These are phyloP conservation scores for Fusarium euwallaceae DNA, from an alignment of 2,329 filamentous ascomycete species.

Conservation along the genomic window DNA sequence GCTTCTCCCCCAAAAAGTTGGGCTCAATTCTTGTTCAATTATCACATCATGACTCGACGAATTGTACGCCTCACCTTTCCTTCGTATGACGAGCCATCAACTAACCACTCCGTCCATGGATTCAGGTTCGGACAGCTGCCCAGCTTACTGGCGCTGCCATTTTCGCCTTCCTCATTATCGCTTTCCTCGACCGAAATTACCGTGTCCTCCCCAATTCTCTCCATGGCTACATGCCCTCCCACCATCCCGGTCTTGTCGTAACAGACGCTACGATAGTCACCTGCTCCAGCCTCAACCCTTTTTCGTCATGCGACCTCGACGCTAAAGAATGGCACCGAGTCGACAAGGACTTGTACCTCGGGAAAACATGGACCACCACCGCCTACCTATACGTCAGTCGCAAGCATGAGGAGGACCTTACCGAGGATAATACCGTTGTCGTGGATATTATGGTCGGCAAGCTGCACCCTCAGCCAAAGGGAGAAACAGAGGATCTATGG, in stretches of 20 bases:
- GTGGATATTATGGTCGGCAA: conserved; percentile 82
- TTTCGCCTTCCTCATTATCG: conserved; percentile 77
- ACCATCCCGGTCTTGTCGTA: conserved; percentile 86
- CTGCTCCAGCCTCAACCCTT: conserved; percentile 80
- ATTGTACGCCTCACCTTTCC: conserved; percentile 47
- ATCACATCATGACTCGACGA: conserved; percentile 53
- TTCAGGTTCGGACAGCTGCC: conserved; percentile 75
- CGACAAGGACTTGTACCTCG: conserved; percentile 90
- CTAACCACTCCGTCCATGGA: conserved; percentile 12
- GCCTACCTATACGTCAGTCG: conserved; percentile 87
- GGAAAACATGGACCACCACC: conserved; percentile 77
- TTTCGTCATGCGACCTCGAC: conserved; percentile 83
- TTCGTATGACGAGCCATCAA: background rate
- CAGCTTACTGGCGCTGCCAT: conserved; percentile 78
- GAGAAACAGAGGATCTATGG: conserved; percentile 74
- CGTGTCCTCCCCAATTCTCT: conserved; percentile 86
- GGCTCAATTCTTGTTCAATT: conserved; percentile 15
- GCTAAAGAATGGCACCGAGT: conserved; percentile 81
- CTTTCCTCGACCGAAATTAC: conserved; percentile 90
- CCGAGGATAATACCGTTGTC: conserved; percentile 80
- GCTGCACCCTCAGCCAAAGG: conserved; percentile 70
- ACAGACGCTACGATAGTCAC: conserved; percentile 85
- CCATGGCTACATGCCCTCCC: conserved; percentile 87
- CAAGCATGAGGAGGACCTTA: conserved; percentile 88
- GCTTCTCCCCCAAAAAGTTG: background rate